phyloP scores from a whole-genome alignment of 129 eudicot species.

The Heracleum sosnowskyi region DNA sequence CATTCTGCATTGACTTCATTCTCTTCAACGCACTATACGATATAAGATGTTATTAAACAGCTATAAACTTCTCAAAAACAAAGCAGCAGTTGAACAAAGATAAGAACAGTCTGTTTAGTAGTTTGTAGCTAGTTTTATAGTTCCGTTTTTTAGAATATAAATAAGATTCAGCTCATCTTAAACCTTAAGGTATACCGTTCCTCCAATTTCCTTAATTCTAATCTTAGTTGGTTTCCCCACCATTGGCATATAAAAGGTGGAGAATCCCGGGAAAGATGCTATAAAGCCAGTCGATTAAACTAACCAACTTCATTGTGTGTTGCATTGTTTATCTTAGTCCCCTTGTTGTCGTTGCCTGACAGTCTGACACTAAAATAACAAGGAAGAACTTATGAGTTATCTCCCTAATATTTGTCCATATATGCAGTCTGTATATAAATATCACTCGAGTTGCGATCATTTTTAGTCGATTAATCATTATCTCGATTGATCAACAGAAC shows the following conservation, averaged over 20 bases:
- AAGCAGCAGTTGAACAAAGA: neutral
- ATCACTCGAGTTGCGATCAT: neutral
- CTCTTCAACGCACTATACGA: neutral
- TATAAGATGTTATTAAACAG: neutral
- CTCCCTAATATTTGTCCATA: neutral
- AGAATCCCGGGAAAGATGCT: neutral
- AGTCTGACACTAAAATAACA: neutral
- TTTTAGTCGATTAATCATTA: neutral
- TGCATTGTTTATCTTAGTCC: neutral
- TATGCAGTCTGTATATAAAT: neutral
- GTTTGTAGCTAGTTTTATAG: neutral
- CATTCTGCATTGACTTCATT: neutral
- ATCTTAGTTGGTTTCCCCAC: neutral
- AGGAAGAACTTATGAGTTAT: conserved; percentile 1
- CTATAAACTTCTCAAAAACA: neutral
- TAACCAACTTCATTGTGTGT: neutral
- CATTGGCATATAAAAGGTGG: neutral
- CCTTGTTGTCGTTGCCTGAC: neutral
- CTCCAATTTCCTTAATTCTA: neutral
- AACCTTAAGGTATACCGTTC: too few relatives aligned
- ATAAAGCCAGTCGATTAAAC: neutral
- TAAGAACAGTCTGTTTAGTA: neutral
- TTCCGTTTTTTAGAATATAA: too few relatives aligned
- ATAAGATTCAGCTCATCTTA: too few relatives aligned
- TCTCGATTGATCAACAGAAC: neutral